Base-by-base conservation (phyloP, 768 basidiomycete genomes). In the Amanita pseudoporphyria region DNA sequence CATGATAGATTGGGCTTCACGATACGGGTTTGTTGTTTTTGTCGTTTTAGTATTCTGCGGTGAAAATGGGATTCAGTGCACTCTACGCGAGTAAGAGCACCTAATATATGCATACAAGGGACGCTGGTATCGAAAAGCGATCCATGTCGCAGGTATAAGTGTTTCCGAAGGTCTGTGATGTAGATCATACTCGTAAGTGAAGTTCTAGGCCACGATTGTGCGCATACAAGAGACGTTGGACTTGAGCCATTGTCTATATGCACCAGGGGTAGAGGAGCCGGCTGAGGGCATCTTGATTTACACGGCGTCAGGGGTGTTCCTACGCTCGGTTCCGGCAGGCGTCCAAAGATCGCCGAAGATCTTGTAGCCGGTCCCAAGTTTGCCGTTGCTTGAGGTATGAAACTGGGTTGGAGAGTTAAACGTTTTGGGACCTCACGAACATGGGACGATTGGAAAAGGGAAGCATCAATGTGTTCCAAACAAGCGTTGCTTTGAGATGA, bases 61-160 rank as follows among this genome's bases (percentile, higher is more conserved):
- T 18, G 19, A 28, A 14, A 22, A 26, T 10, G 22, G 9, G 6
- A 19, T 47, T 44, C 24, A 47, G 37, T 28, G n/a, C 24, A 12
- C 35, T 37, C 32, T 3, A 12, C 9, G 32, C 10, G 10, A 22
- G 35, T 19, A 47, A 19, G n/a, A 36, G 26, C 22, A 6, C 9
- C 26, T n/a, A 47, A 16, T 33, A 47, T 47, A 22, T 22, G 45
- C 45, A 37, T 47, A 47, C 45, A 47, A 37, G 36, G n/a, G 45
- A n/a, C 18, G 16, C 21, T 12, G 16, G 14, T 9, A 47, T 19
- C 16, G 45, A 9, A 19, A 16, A 28, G 19, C 14, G 35, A 14
- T 24, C 26, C 16, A 21, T 14, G 12, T 37, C 22, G 6, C 19
- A 22, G 32, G 19, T 32, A 37, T 33, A 9, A 9, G 36, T 3